phyloP scores from a whole-genome alignment of 2,329 filamentous ascomycete genomes.

The Aspergillus sp. region DNA sequence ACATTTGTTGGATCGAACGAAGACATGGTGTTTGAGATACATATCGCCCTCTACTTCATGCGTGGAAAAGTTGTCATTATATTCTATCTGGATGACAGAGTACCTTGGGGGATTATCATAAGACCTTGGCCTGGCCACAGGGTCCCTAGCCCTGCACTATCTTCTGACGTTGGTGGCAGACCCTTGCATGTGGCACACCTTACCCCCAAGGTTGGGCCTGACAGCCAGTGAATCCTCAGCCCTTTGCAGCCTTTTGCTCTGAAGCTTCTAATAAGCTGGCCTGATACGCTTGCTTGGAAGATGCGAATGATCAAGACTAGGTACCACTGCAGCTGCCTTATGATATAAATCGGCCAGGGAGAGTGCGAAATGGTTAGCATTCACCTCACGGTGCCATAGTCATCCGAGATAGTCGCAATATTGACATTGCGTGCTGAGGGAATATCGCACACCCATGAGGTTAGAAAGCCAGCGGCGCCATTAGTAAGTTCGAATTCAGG shows the following conservation, averaged over 20 bases:
- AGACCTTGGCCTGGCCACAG: neutral
- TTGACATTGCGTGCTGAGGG: too few species aligned
- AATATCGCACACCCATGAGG: too few species aligned
- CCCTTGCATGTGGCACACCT: neutral
- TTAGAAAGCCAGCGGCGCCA: too few species aligned
- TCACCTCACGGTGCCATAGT: too few species aligned
- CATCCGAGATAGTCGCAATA: too few species aligned
- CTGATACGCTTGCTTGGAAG: neutral
- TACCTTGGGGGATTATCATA: neutral
- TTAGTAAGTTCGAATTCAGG: too few species aligned
- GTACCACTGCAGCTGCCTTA: neutral
- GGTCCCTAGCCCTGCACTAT: neutral
- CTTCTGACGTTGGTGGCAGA: neutral
- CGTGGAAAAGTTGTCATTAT: neutral
- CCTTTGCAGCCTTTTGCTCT: neutral
- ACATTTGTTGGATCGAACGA: conserved; percentile 46
- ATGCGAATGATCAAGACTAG: neutral
- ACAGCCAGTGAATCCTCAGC: neutral
- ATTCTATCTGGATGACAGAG: neutral
- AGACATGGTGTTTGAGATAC: conserved; percentile 15
- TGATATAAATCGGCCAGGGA: too few species aligned
- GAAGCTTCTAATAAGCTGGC: neutral
- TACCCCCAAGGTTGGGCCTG: neutral
- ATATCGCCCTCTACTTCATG: too few species aligned
- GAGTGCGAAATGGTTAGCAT: too few species aligned